Conservation (phyloP, 805 yeast genomes). For the Cyberlindnera americana region DNA sequence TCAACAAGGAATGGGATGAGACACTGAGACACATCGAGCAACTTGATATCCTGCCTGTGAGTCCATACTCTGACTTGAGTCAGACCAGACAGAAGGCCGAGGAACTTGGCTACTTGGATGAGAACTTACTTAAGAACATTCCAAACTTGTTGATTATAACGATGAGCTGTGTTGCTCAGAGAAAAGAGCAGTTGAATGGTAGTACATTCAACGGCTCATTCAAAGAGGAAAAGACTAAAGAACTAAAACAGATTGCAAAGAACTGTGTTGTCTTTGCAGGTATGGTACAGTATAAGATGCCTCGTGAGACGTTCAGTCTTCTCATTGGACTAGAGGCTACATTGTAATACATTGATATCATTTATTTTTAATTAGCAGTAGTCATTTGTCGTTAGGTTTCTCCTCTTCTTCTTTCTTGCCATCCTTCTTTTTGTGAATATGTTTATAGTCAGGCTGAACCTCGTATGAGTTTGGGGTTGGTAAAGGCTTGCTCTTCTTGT, state of each 20-base stretch:
- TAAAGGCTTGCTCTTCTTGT: conserved; percentile 29
- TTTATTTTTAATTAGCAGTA: too few relatives aligned
- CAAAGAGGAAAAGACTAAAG: conserved; percentile 50
- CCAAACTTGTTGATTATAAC: conserved; percentile 78
- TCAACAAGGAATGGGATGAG: conserved; percentile 54
- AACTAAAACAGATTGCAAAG: conserved; percentile 62
- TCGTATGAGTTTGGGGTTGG: conserved; percentile 83
- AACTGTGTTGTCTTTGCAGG: conserved; percentile 95
- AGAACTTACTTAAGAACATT: conserved; percentile 68
- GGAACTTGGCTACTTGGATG: conserved; percentile 61
- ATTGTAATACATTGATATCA: too few relatives aligned
- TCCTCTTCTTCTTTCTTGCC: neutral
- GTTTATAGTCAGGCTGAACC: conserved; percentile 63
- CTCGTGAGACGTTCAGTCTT: conserved; percentile 71
- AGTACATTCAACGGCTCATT: conserved; percentile 43
- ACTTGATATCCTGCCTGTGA: conserved; percentile 65
- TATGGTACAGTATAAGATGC: conserved; percentile 90
- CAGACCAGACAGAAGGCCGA: conserved; percentile 64
- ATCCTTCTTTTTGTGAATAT: conserved; percentile 5
- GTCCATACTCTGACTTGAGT: conserved; percentile 27
- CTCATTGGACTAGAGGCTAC: conserved; percentile 59
- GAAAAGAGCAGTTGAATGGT: conserved; percentile 39
- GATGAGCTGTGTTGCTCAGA: conserved; percentile 70
- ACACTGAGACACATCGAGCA: conserved; percentile 53
- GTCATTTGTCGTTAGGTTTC: neutral